Base-by-base conservation (phyloP, 2,329 filamentous ascomycete species). In the Fusarium paranaense region DNA sequence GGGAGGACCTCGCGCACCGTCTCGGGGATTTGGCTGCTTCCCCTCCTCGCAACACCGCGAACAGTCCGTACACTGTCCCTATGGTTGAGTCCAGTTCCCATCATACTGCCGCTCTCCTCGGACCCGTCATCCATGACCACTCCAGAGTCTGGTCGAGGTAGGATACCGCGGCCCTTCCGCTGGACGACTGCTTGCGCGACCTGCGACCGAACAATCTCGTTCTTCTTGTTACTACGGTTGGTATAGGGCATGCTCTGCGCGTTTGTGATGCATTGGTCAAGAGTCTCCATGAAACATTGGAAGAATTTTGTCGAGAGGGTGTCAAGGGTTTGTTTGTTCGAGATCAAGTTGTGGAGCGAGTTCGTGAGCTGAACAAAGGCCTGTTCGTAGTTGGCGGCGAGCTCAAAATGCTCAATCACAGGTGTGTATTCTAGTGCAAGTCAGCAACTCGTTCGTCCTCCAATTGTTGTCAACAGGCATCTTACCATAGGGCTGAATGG, bases 401-500 rank as follows among this genome's bases (percentile, higher is more conserved):
- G 70, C 64, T 85, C 83, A 27, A 85, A 85, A 54, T 85, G 83
- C 66, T 85, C 83, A 18, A 85, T 84, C 0, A 85, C 83, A 1
- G 83, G 83, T 0, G 80, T 83, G 57, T 81, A 85, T 30, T 83
- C 83, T 84, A n/a, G 4, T 11, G 1, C 1, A 2, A 9, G 56
- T 79, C 40, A 76, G 66, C 20, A 16, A 35, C n/a, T 18, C 11
- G 11, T 32, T 27, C 4, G 8, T 2, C 8, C 1, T 37, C 22
- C 25, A 11, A 32, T 9, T 14, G 10, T 6, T 14, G n/a, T 7
- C 4, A 4, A 3, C 1, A 18, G 35, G 35, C 8, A 37, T 52
- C 78, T 69, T 59, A 83, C 83, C 78, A 37, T 80, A 81, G 2
- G 77, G 57, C 18, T 79, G 77, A 1, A 84, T 76, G 5, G 78